These are phyloP conservation scores for Fraxinus xanthoxyloides DNA, from an alignment of 305 asterid species.

Conservation along the genomic window DNA sequence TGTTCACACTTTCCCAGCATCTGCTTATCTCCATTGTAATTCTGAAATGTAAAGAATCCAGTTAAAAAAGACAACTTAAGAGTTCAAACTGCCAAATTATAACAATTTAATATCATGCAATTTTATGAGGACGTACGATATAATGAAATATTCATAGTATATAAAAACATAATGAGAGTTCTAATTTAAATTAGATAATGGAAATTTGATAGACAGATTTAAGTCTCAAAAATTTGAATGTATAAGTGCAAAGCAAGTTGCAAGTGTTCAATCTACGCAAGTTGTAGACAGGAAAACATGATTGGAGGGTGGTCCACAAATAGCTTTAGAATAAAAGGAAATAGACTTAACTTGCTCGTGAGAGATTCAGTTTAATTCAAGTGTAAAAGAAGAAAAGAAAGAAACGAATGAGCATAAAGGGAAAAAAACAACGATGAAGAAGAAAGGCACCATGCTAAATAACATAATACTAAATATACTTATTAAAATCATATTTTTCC, in stretches of 20 bases:
- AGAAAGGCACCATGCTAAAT: background rate
- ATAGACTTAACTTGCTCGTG: background rate
- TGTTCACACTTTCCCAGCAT: constrained; percentile 99
- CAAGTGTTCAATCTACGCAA: background rate
- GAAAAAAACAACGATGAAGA: too few species aligned
- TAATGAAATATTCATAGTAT: background rate
- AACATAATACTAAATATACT: background rate
- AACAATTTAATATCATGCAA: background rate
- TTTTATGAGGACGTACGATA: background rate
- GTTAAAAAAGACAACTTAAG: constrained; percentile 18
- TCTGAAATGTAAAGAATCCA: constrained; percentile 51
- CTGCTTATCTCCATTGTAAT: constrained; percentile 82
- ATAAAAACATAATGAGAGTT: background rate
- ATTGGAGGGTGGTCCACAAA: background rate
- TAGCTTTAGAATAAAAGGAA: background rate
- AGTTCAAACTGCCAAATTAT: constrained; percentile 7
- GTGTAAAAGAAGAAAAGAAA: background rate
- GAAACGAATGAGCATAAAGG: background rate
- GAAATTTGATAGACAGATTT: background rate
- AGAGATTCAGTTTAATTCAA: background rate
- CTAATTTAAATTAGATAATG: background rate
- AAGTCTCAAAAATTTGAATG: background rate
- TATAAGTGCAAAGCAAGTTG: background rate
- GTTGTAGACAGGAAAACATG: background rate
- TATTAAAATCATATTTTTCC: background rate